Evolutionary conservation across 768 basidiomycete genomes (phyloP).

Genomic region (Amyloporia xantha): DNA sequence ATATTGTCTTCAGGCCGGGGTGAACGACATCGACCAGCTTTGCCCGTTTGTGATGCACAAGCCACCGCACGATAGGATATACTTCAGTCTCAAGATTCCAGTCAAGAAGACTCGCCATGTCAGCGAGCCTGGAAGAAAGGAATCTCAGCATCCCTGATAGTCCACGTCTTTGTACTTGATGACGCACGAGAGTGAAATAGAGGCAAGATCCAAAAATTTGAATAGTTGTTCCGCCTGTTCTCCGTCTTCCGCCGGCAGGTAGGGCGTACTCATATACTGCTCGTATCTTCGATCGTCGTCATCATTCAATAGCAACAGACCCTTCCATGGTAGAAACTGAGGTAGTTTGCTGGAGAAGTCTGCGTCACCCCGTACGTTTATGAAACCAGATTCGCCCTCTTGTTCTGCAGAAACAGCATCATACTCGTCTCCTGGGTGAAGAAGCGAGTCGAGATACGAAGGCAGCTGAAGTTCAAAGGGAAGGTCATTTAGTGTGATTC

Average conservation of each 20-base stretch:
- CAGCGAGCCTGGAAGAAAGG: conserved; percentile 48
- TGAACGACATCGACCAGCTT: conserved; percentile 87
- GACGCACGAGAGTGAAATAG: conserved; percentile 71
- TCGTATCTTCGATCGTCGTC: conserved; percentile 49
- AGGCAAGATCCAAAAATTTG: conserved; percentile 67
- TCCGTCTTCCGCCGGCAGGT: conserved; percentile 58
- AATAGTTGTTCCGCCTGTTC: conserved; percentile 64
- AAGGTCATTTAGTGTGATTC: conserved; percentile 70
- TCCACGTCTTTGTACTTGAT: not conserved
- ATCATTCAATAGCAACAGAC: conserved; percentile 66
- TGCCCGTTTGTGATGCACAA: conserved; percentile 86
- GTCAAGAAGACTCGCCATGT: conserved; percentile 74
- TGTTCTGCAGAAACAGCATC: conserved; percentile 46
- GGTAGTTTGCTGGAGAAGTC: conserved; percentile 69
- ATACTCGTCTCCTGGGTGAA: conserved; percentile 58
- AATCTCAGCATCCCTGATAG: not conserved
- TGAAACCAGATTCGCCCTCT: conserved; percentile 32
- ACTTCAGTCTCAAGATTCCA: conserved; percentile 81
- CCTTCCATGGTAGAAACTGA: conserved; percentile 85
- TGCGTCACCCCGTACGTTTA: conserved; percentile 59
- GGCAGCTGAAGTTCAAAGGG: conserved; percentile 85
- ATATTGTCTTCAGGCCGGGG: conserved; percentile 71
- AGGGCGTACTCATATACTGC: conserved; percentile 50
- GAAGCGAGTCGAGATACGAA: conserved; percentile 64
- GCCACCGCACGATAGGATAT: conserved; percentile 86